These are phyloP conservation scores for Beauveria asiatica DNA, from an alignment of 2,329 filamentous ascomycete species.

Conservation along the genomic window DNA sequence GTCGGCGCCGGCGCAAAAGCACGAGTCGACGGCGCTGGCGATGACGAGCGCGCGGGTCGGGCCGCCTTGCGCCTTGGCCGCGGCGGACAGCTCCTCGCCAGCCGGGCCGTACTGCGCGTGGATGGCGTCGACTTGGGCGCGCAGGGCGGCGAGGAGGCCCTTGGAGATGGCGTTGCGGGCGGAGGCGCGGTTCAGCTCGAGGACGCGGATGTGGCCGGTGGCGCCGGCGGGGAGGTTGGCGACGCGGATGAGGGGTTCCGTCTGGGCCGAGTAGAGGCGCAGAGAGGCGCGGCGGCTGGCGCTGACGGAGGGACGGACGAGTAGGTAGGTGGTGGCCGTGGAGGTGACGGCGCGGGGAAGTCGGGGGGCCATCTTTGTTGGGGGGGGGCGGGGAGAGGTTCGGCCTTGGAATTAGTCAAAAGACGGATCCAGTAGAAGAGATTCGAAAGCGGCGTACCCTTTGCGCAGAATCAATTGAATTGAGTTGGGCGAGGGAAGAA, in stretches of 20 bases:
- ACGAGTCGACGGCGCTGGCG: slow-evolving; percentile 73
- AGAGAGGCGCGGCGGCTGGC: slow-evolving; percentile 11
- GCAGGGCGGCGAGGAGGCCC: slow-evolving; percentile 63
- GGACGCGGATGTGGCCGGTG: slow-evolving; percentile 75
- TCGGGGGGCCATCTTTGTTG: slow-evolving; percentile 1
- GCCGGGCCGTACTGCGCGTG: slow-evolving; percentile 50
- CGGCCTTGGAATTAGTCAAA: background rate
- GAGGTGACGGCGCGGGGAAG: slow-evolving; percentile 7
- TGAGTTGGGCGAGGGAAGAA: background rate
- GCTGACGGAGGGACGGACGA: slow-evolving; percentile 16
- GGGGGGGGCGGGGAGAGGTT: background rate
- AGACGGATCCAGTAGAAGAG: background rate
- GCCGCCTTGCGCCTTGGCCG: slow-evolving; percentile 36
- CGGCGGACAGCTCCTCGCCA: slow-evolving; percentile 44
- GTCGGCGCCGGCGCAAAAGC: slow-evolving; percentile 92
- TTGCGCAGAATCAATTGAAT: background rate
- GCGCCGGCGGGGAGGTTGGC: slow-evolving; percentile 69
- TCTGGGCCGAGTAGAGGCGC: slow-evolving; percentile 35
- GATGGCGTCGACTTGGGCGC: slow-evolving; percentile 63
- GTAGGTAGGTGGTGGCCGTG: slow-evolving; percentile 17
- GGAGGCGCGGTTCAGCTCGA: slow-evolving; percentile 76
- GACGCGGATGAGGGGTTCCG: slow-evolving; percentile 55
- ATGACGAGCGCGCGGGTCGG: slow-evolving; percentile 75
- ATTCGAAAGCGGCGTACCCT: background rate
- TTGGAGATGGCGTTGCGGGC: slow-evolving; percentile 88